Evolutionary conservation across 106 monocot genomes (phyloP), one percentile per base, ranked within the genome.

Genomic region (Apostasia shenzhenica): DNA sequence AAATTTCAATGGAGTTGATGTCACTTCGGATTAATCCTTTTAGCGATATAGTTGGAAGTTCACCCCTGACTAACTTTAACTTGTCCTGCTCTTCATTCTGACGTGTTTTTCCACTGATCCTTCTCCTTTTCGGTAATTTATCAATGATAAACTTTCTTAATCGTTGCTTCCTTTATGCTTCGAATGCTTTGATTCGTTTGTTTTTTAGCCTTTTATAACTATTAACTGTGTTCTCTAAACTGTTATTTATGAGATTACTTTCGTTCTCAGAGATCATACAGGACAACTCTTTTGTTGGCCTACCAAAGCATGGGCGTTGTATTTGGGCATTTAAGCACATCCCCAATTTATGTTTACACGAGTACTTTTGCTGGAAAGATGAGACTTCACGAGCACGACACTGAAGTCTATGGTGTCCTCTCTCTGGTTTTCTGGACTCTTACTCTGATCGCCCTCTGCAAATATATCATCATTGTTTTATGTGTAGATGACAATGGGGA

Each of bases 231-330:
- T 12, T 8, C 52, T 39, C 68, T 12, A 37, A 45, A 11, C 2
- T 13, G 7, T 2, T n/a, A 12, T 43, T 2, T 1, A 11, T 4
- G 41, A 51, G 9, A 1, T 40, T 56, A 5, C 5, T 73, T 69
- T 68, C 73, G 40, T 2, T 52, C 70, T 11, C 73, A 90, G 86
- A 86, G 68, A 59, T 2, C 75, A 55, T 86, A 64, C 48, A 73
- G 68, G 57, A 71, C 52, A 3, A 79, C 83, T 3, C 65, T 91
- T 54, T 44, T 81, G 56, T 69, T 91, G 77, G 86, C 86, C 45
- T 91, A 91, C 61, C 91, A 91, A 76, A 91, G 84, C 66, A 70
- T 91, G 48, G 84, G 91, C 14, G 83, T 91, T 69, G 86, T 91
- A 2, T 91, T 79, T 80, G 86, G 91, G 8, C 86, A 91, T 54